Evolutionary conservation across 352 stramenopile genomes (phyloP).

Genomic region (Phytophthora ramorum): DNA sequence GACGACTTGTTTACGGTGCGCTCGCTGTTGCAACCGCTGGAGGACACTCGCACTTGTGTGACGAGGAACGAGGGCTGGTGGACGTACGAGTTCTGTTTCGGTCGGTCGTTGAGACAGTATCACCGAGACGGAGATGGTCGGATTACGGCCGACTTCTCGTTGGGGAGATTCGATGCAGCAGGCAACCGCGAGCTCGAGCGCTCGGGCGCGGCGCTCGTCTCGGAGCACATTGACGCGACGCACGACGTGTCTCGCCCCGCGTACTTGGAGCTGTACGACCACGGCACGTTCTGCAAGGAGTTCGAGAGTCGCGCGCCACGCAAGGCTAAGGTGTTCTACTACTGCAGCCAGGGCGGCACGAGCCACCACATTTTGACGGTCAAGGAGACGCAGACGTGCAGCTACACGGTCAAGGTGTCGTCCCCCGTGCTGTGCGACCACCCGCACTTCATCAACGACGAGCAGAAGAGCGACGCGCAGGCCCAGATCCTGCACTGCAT

Average conservation of each 20-base stretch:
- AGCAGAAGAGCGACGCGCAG: slow-evolving; percentile 58
- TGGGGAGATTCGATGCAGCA: slow-evolving; percentile 59
- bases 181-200: slow-evolving; percentile 61
- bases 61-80: slow-evolving; percentile 86
- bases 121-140: slow-evolving; percentile 72
- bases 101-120: slow-evolving; percentile 73
- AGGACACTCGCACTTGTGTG: slow-evolving; percentile 61
- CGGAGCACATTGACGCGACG: slow-evolving; percentile 81
- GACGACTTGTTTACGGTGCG: slow-evolving; percentile 57
- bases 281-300: slow-evolving; percentile 78
- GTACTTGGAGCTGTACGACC: slow-evolving; percentile 74
- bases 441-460: slow-evolving; percentile 81
- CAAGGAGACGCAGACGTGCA: slow-evolving; percentile 87
- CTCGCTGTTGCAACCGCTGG: slow-evolving; percentile 61
- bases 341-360: slow-evolving; percentile 69
- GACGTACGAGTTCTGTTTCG: slow-evolving; percentile 89
- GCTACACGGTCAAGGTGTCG: slow-evolving; percentile 84
- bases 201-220: slow-evolving; percentile 57
- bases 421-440: slow-evolving; percentile 78
- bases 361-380: slow-evolving; percentile 79
- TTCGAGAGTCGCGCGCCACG: slow-evolving; percentile 65
- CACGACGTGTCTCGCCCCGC: slow-evolving; percentile 74
- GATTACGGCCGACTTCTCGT: slow-evolving; percentile 71
- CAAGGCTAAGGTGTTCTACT: slow-evolving; percentile 77
- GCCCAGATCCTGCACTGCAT: slow-evolving; percentile 80